A percentile compares a stretch with the other conserved stretches of the same genome.
Evolutionary conservation across 257 asterid species (phyloP).

Genomic region (Forsythia suspensa): DNA sequence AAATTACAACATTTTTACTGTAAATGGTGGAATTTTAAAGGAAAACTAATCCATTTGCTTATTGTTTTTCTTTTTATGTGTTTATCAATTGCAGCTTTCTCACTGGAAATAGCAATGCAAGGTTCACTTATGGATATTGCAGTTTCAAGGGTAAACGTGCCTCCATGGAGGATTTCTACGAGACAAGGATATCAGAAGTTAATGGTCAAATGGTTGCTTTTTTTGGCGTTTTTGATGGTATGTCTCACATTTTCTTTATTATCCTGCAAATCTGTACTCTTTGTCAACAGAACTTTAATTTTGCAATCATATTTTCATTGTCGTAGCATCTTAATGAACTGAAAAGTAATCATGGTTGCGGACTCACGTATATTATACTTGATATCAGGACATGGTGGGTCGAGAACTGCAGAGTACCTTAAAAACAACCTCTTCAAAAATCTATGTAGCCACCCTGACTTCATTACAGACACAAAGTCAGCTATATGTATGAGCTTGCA

Average conservation of each 20-base stretch:
- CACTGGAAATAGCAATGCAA: constrained; percentile 44
- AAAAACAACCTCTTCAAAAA: constrained; percentile 72
- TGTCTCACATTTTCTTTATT: not conserved
- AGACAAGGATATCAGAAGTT: constrained; percentile 63
- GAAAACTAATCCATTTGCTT: not conserved
- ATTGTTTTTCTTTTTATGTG: not conserved
- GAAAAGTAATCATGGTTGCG: not conserved
- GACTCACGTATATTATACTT: not conserved
- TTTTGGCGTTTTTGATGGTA: constrained; percentile 80
- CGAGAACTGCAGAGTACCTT: constrained; percentile 73
- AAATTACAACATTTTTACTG: not conserved
- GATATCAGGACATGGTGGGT: constrained; percentile 77
- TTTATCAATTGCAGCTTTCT: constrained; percentile 41
- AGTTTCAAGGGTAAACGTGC: constrained; percentile 77
- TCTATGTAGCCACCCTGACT: constrained; percentile 67
- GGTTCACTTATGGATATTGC: constrained; percentile 73
- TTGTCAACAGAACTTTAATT: no score
- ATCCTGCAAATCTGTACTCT: not conserved
- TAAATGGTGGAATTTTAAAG: not conserved
- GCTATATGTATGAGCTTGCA: constrained; percentile 58
- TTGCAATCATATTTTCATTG: not conserved
- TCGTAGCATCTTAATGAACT: not conserved
- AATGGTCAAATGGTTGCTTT: constrained; percentile 81
- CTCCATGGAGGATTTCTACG: constrained; percentile 85
- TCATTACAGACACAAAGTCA: constrained; percentile 62